These are phyloP conservation scores for Ogataea nonfermentans DNA, from an alignment of 805 yeast species.

Conservation along the genomic window DNA sequence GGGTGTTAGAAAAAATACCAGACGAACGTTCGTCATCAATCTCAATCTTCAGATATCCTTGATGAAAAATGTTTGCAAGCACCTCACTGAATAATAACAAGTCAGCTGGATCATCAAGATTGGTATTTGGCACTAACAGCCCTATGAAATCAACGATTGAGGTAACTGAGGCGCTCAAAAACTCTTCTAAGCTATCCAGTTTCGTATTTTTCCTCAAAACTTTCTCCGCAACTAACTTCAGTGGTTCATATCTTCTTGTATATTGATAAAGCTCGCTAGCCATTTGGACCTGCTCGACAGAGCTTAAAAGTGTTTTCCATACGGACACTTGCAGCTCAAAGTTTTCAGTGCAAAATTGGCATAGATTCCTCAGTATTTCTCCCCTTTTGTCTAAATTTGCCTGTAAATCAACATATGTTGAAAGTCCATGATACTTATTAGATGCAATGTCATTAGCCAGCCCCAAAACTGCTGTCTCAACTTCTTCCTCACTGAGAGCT, in stretches of 20 bases:
- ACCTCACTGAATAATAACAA: slow-evolving; percentile 14
- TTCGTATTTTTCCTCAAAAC: slow-evolving; percentile 1
- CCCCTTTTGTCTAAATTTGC: slow-evolving; percentile 53
- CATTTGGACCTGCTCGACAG: slow-evolving; percentile 21
- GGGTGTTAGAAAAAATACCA: slow-evolving; percentile 15
- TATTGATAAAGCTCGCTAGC: slow-evolving; percentile 16
- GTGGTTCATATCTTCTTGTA: slow-evolving; percentile 1
- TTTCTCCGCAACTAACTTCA: slow-evolving; percentile 1
- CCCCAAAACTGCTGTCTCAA: slow-evolving; percentile 49
- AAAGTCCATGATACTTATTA: slow-evolving; percentile 55
- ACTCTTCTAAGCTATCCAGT: slow-evolving; percentile 6
- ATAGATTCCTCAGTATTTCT: slow-evolving; percentile 22
- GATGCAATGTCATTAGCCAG: slow-evolving; percentile 56
- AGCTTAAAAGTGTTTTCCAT: slow-evolving; percentile 15
- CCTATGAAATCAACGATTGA: slow-evolving; percentile 10
- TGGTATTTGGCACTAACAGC: not conserved
- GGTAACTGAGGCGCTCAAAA: slow-evolving; percentile 6
- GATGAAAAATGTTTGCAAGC: slow-evolving; percentile 11
- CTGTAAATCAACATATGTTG: slow-evolving; percentile 46
- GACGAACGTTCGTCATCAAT: slow-evolving; percentile 14
- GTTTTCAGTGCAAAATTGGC: slow-evolving; percentile 22
- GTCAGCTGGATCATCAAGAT: slow-evolving; percentile 12
- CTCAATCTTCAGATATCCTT: slow-evolving; percentile 22
- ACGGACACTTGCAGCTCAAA: slow-evolving; percentile 15
- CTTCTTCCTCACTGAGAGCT: slow-evolving; percentile 36